Conservation (phyloP, 2,329 filamentous ascomycete genomes). For the Talaromyces pinophilus region DNA sequence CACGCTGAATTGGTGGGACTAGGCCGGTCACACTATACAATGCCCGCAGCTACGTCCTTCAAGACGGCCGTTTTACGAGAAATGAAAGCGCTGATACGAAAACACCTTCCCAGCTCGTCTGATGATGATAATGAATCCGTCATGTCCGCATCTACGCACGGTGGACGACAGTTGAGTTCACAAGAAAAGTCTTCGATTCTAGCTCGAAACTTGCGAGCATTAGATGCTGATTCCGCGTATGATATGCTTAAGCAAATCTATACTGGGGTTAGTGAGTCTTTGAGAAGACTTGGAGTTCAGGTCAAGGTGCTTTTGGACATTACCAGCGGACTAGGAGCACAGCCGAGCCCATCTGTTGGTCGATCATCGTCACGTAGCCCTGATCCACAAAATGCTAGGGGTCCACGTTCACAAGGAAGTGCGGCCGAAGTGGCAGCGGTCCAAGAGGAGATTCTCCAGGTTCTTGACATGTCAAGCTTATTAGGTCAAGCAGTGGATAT, state of each 20-base stretch:
- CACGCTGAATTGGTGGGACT: constrained; percentile 73
- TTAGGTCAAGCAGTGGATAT: constrained; percentile 68
- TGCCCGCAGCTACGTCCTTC: constrained; percentile 78
- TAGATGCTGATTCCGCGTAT: constrained; percentile 84
- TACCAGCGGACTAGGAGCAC: constrained; percentile 62
- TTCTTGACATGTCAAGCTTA: constrained; percentile 65
- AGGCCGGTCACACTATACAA: constrained; percentile 77
- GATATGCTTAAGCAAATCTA: constrained; percentile 80
- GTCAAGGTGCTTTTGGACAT: constrained; percentile 94
- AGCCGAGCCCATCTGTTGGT: constrained; percentile 32
- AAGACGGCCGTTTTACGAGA: constrained; percentile 82
- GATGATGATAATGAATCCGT: constrained; percentile 93
- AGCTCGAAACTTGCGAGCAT: constrained; percentile 79
- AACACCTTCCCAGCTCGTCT: constrained; percentile 84
- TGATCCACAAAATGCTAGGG: constrained; percentile 46
- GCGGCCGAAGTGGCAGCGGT: constrained; percentile 31
- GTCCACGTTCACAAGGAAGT: constrained; percentile 33
- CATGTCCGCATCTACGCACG: constrained; percentile 78
- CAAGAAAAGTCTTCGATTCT: constrained; percentile 89
- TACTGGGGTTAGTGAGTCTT: constrained; percentile 79
- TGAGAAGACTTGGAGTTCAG: constrained; percentile 83
- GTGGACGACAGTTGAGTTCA: constrained; percentile 68
- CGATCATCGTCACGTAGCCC: constrained; percentile 54
- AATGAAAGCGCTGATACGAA: constrained; percentile 79
- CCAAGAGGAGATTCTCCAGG: constrained; percentile 64